A percentile compares a stretch with the other conserved stretches of the same genome.
phyloP scores from a whole-genome alignment of 2,329 filamentous ascomycete species.

The Lachnellula arida region DNA sequence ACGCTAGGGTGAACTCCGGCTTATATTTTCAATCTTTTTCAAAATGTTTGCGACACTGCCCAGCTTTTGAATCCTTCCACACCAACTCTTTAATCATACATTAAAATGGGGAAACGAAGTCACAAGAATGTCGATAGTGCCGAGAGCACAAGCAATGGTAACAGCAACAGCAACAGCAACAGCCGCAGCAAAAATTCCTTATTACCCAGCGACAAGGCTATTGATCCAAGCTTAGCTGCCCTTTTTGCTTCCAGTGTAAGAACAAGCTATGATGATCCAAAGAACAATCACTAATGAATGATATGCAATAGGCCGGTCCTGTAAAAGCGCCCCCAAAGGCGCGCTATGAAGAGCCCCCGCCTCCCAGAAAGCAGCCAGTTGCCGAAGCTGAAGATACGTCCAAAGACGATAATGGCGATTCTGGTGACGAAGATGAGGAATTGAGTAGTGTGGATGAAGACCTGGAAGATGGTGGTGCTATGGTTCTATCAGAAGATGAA shows the following conservation, averaged over 20 bases:
- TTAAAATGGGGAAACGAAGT: constrained; percentile 30
- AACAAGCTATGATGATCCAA: constrained; percentile 19
- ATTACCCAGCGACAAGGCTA: constrained; percentile 39
- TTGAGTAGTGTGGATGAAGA: constrained; percentile 34
- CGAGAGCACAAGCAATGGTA: constrained; percentile 18
- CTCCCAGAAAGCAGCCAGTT: constrained; percentile 21
- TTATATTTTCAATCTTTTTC: background rate
- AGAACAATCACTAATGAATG: background rate
- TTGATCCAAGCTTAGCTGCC: constrained; percentile 66
- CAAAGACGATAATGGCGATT: constrained; percentile 34
- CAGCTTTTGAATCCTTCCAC: background rate
- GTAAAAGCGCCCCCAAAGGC: constrained; percentile 32
- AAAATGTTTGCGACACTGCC: background rate
- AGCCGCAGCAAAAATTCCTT: constrained; percentile 30
- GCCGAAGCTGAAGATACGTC: constrained; percentile 34
- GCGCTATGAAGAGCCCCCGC: constrained; percentile 33
- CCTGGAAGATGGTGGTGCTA: constrained; percentile 32
- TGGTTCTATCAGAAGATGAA: constrained; percentile 27
- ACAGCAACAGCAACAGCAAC: constrained; percentile 7
- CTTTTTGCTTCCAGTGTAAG: constrained; percentile 71
- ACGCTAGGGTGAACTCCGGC: background rate
- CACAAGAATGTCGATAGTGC: constrained; percentile 21
- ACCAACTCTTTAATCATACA: constrained; percentile 6
- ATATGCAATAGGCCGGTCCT: constrained; percentile 31
- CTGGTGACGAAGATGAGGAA: constrained; percentile 31